These are phyloP conservation scores for Sporisorium scitamineum DNA, from an alignment of 1,284 basidiomycete species.

Conservation along the genomic window DNA sequence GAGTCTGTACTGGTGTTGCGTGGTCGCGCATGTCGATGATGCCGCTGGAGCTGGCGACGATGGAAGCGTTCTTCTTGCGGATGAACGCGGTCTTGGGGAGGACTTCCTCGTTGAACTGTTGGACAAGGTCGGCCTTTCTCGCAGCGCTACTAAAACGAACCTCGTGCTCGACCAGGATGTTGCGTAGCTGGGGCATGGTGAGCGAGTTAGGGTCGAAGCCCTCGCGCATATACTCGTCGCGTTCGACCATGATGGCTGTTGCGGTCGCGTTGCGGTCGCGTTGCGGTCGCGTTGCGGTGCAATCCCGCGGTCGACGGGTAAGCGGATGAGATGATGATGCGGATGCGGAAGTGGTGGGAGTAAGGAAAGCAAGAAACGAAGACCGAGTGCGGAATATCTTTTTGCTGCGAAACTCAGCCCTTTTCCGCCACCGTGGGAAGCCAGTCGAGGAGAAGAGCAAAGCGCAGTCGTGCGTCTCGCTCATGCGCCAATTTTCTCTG, in stretches of 20 bases:
- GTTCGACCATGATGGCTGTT: slow-evolving; percentile 38
- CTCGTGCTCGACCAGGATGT: slow-evolving; percentile 84
- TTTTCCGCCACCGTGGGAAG: slow-evolving; percentile 16
- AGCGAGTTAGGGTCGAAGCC: slow-evolving; percentile 84
- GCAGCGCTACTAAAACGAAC: slow-evolving; percentile 81
- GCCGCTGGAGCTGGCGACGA: slow-evolving; percentile 57
- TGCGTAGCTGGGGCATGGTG: slow-evolving; percentile 83
- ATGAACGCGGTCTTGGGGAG: slow-evolving; percentile 38
- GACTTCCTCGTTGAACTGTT: slow-evolving; percentile 77
- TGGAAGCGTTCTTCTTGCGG: slow-evolving; percentile 75
- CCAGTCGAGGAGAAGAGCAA: neutral
- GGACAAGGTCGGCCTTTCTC: slow-evolving; percentile 86
- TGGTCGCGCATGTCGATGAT: slow-evolving; percentile 71
- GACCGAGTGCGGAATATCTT: neutral
- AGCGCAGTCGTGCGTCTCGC: no score
- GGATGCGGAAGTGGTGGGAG: slow-evolving; percentile 9
- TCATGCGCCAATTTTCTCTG: neutral
- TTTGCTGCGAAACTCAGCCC: slow-evolving; percentile 9
- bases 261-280: neutral
- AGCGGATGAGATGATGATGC: neutral
- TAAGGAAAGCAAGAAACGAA: slow-evolving; percentile 7
- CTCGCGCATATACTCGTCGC: slow-evolving; percentile 78
- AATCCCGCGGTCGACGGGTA: neutral
- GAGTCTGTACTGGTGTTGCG: slow-evolving; percentile 30
- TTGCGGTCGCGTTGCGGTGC: neutral